Evolutionary conservation across 768 basidiomycete species (phyloP).

Genomic region (Trametes cubensis): DNA sequence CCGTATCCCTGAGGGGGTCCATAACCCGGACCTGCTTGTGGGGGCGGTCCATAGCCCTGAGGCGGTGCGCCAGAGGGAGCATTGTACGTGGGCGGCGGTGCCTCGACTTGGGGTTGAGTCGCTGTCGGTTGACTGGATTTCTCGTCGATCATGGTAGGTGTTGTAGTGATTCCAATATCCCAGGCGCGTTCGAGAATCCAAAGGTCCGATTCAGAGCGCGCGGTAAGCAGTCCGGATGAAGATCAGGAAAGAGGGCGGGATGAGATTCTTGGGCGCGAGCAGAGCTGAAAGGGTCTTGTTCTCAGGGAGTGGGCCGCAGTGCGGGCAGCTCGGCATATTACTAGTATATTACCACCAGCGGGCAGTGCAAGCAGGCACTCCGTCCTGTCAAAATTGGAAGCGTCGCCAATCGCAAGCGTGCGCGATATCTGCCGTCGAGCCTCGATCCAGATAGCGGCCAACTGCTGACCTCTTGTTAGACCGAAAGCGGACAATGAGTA

Average conservation of each 20-base stretch:
- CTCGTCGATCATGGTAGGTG: conserved; percentile 13
- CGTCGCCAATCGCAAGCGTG: neutral
- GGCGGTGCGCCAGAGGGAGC: neutral
- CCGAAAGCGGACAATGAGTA: neutral
- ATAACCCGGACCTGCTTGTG: neutral
- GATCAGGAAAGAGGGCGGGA: neutral
- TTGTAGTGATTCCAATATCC: neutral
- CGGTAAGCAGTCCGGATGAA: neutral
- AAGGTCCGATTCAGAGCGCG: neutral
- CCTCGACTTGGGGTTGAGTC: neutral
- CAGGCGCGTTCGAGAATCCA: neutral
- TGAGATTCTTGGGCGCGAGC: neutral
- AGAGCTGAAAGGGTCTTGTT: neutral
- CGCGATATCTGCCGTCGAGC: neutral
- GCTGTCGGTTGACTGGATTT: neutral
- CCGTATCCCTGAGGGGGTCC: neutral
- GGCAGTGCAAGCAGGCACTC: neutral
- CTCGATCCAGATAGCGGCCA: neutral
- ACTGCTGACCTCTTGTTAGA: neutral
- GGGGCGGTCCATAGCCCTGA: neutral
- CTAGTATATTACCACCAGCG: neutral
- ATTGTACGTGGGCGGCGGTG: conserved; percentile 12
- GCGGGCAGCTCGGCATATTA: neutral
- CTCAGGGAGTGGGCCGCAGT: neutral
- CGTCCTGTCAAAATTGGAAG: neutral